These are phyloP conservation scores for Psidium guajava DNA, from an alignment of 345 rosid genomes.

Conservation along the genomic window DNA sequence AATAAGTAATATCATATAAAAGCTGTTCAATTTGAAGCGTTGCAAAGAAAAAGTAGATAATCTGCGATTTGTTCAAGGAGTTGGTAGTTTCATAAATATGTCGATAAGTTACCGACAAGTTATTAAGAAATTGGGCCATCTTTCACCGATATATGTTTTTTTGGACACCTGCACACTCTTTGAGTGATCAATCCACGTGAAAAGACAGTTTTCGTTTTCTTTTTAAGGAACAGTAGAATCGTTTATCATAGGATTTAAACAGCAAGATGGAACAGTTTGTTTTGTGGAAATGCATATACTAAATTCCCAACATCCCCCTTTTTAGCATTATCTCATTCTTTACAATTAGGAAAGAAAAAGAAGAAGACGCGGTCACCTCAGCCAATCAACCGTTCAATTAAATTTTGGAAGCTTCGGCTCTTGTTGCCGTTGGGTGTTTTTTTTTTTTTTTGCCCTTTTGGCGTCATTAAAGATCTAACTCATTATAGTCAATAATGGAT, in stretches of 20 bases:
- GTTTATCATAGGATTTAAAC: background rate
- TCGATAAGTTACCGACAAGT: background rate
- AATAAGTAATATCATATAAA: background rate
- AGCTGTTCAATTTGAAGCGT: background rate
- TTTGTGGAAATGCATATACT: background rate
- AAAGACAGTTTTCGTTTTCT: background rate
- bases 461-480: too few species aligned
- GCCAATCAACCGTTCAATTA: background rate
- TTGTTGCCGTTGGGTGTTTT: background rate
- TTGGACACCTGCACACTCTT: background rate
- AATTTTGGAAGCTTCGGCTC: background rate
- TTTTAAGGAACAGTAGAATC: background rate
- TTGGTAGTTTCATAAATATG: background rate
- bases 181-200: background rate
- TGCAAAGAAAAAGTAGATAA: accelerated
- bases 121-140: background rate
- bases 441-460: too few species aligned
- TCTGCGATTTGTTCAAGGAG: background rate
- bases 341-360: background rate
- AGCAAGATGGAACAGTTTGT: background rate
- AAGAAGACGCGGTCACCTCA: background rate
- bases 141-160: background rate
- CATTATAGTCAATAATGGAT: too few species aligned
- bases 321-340: background rate
- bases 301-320: too few species aligned